These are phyloP conservation scores for Rhodamnia rubescens DNA, from an alignment of 345 rosid genomes.

Conservation along the genomic window DNA sequence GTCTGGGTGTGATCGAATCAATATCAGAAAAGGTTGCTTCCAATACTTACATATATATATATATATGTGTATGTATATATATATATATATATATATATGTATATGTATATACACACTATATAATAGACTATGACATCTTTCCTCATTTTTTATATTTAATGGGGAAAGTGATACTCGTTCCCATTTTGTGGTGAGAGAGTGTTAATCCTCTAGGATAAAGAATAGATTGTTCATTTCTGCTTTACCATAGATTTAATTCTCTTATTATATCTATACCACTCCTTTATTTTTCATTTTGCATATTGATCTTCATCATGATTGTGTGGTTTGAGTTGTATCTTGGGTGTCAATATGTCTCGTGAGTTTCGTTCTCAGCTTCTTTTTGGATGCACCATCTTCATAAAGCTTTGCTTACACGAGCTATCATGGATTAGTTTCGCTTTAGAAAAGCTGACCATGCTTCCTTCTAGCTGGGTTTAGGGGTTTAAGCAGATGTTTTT, in stretches of 20 bases:
- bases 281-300: not conserved
- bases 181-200: not conserved
- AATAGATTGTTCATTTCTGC: not conserved
- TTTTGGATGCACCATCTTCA: not conserved
- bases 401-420: not conserved
- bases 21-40: not conserved
- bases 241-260: not conserved
- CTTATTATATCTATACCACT: not conserved
- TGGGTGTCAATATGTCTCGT: not conserved
- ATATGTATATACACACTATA: not conserved
- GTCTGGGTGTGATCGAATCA: not conserved
- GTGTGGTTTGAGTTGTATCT: not conserved
- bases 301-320: not conserved
- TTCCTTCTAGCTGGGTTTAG: not conserved
- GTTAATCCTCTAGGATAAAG: not conserved
- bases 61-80: too few relatives aligned
- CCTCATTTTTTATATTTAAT: not conserved
- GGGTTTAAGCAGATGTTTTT: not conserved
- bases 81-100: not conserved
- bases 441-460: not conserved
- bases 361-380: not conserved
- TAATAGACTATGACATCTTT: not conserved
- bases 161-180: not conserved
- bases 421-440: not conserved
- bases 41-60: not conserved